These are phyloP conservation scores for Orbilia brochopaga DNA, from an alignment of 2,329 filamentous ascomycete species.

Conservation along the genomic window DNA sequence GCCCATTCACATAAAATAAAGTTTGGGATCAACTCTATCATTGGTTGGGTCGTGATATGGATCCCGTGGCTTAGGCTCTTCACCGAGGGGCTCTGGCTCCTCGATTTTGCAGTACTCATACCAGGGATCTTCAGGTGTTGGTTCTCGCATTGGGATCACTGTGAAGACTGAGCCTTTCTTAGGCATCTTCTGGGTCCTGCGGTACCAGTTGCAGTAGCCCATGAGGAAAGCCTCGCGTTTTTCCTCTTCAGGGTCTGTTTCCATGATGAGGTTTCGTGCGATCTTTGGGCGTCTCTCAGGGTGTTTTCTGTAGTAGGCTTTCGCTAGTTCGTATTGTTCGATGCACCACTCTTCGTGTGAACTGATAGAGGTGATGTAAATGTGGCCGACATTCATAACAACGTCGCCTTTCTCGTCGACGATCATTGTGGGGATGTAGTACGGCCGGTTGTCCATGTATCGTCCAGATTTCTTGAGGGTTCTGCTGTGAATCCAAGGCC, in stretches of 20 bases:
- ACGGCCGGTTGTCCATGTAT: conserved; percentile 11
- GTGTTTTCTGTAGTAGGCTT: neutral
- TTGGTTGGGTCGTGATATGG: too few species aligned
- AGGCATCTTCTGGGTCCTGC: neutral
- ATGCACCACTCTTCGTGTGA: neutral
- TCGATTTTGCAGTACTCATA: neutral
- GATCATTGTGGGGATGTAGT: neutral
- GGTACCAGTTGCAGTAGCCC: neutral
- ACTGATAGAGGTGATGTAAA: neutral
- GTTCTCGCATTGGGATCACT: neutral
- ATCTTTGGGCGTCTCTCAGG: neutral
- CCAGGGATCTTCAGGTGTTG: neutral
- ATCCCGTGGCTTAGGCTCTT: too few species aligned
- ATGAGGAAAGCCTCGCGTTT: neutral
- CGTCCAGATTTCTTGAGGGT: neutral
- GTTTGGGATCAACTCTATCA: too few species aligned
- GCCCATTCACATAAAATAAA: too few species aligned
- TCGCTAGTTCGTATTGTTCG: neutral
- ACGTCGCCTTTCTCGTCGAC: neutral
- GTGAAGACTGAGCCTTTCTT: neutral
- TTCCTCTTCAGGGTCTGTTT: neutral
- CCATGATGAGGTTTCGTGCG: neutral
- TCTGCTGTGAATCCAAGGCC: neutral
- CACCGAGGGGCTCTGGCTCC: neutral
- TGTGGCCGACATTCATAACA: neutral